Evolutionary conservation across 2,329 filamentous ascomycete genomes (phyloP), one percentile per base, ranked within the genome.

Genomic region (Leptographium procerum): DNA sequence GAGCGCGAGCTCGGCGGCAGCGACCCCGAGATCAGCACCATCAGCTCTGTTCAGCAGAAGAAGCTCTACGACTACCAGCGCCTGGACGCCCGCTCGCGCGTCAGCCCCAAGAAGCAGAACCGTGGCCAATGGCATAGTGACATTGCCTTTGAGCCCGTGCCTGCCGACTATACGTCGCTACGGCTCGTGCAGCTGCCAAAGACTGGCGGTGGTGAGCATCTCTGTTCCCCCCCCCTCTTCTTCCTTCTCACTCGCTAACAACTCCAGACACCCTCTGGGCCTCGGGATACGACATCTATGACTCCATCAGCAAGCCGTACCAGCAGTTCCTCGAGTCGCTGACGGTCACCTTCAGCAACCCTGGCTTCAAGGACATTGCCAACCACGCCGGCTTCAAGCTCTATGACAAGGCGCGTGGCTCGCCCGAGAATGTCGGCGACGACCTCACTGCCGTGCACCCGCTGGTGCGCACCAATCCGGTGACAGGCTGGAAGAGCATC

Each of bases 1-100:
- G 73, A 73, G 16, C 71, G 74, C n/a, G 78, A 81, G 64, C 70
- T 81, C 3, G 72, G 75, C 11, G 71, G 72, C 31, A 24, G 14
- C 9, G 76, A 78, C 59, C 73, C 78, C 59, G 73, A 79, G 62
- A 74, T 79, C 52, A 77, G 73, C 6, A 70, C 78, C 50, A 78
- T 79, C 60, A 77, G 72, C 28, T 77, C 74, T 0, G 71, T 72
- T 57, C 66, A 71, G 62, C 66, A 68, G n/a, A 66, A 71, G 62
- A 73, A 70, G 60, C 69, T 71, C 48, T 75, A 75, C 61, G 66
- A 67, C 36, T 66, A 71, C 33, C 68, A 70, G 68, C 14, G 71
- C 72, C 24, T 78, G 76, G 76, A 76, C 78, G 79, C 5, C 24
- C 47, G 47, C 24, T 50, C 47, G 24, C 24, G 13, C 24, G 62